These are phyloP conservation scores for Beauveria sp. DNA, from an alignment of 2,329 filamentous ascomycete species.

Conservation along the genomic window DNA sequence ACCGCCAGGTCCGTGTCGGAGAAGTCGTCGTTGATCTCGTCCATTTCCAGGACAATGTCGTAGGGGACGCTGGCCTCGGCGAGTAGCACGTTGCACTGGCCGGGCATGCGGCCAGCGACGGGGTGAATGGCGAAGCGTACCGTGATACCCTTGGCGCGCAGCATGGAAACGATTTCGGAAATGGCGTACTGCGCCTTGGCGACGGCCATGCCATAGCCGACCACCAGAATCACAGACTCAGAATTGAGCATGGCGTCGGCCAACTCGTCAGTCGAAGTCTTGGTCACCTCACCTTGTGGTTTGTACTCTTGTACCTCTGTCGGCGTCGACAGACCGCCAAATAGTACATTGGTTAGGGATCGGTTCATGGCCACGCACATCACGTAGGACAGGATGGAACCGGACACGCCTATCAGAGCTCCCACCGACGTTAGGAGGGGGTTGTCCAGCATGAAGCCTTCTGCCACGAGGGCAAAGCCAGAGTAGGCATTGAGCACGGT, in stretches of 20 bases:
- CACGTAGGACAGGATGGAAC: constrained; percentile 82
- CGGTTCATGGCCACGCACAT: constrained; percentile 89
- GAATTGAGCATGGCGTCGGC: constrained; percentile 67
- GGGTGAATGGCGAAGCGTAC: constrained; percentile 88
- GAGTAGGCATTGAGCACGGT: constrained; percentile 88
- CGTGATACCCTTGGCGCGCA: constrained; percentile 68
- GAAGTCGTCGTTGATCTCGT: constrained; percentile 93
- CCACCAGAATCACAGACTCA: constrained; percentile 81
- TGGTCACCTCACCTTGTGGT: constrained; percentile 71
- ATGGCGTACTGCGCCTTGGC: constrained; percentile 91
- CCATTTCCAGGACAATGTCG: constrained; percentile 90
- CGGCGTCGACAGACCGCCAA: constrained; percentile 57
- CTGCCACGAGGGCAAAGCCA: constrained; percentile 81
- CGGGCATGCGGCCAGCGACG: constrained; percentile 85
- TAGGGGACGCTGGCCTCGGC: constrained; percentile 85
- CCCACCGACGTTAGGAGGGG: constrained; percentile 78
- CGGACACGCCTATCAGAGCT: constrained; percentile 79
- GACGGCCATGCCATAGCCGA: constrained; percentile 91
- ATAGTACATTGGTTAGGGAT: constrained; percentile 80
- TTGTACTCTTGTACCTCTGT: constrained; percentile 55
- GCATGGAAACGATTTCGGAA: constrained; percentile 66
- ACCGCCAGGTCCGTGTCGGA: constrained; percentile 76
- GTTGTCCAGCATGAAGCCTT: constrained; percentile 88
- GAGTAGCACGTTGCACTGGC: constrained; percentile 84
- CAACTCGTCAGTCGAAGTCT: constrained; percentile 73